Conservation (phyloP, 148 eudicot species). For the Persicaria tinctoria region DNA sequence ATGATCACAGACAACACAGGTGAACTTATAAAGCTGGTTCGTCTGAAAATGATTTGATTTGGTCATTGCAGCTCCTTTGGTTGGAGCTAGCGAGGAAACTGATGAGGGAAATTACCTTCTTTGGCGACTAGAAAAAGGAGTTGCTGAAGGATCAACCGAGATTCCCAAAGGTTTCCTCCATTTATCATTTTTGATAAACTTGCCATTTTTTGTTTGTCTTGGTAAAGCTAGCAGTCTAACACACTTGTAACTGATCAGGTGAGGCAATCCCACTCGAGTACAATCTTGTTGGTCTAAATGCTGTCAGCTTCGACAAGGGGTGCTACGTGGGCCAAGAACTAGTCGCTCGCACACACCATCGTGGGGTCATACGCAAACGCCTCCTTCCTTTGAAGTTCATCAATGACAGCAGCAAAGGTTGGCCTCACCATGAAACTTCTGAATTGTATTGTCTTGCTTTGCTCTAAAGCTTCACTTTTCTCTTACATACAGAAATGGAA, state of each 20-base stretch:
- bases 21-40: not conserved
- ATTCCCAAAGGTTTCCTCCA: conserved; percentile 69
- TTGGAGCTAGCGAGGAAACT: conserved; percentile 82
- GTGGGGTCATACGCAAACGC: conserved; percentile 89
- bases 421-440: not conserved
- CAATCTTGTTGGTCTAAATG: conserved; percentile 84
- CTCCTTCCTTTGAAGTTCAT: conserved; percentile 74
- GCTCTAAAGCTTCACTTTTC: not conserved
- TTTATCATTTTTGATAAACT: not conserved
- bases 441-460: not conserved
- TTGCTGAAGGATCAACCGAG: conserved; percentile 93
- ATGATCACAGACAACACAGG: not conserved
- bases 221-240: not conserved
- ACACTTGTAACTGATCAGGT: conserved; percentile 32
- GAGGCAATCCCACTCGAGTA: conserved; percentile 97
- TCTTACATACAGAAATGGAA: conserved; percentile 42
- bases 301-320: conserved; percentile 91
- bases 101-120: conserved; percentile 68
- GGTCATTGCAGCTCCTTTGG: conserved; percentile 73
- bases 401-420: conserved; percentile 62
- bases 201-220: not conserved
- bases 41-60: conserved; percentile 10
- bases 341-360: conserved; percentile 91
- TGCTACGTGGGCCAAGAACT: conserved; percentile 98
- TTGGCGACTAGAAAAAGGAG: conserved; percentile 89